Base-by-base conservation (phyloP, 2,329 filamentous ascomycete genomes). In the Aspergillus fischeri region DNA sequence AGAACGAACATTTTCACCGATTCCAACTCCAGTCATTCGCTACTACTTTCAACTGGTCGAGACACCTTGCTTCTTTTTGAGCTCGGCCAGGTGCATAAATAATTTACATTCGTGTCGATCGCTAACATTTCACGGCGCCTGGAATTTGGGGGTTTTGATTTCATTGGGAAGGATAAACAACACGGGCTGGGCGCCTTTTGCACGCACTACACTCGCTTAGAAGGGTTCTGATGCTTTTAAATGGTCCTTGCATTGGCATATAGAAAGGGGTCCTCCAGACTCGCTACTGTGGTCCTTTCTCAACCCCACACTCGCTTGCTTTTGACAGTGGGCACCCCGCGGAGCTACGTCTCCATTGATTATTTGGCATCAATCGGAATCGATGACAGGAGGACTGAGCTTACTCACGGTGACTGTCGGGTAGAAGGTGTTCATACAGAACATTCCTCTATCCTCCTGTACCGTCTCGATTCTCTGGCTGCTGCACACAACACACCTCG, bases 21-120 rank as follows among this genome's bases (percentile, higher is more conserved):
- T 66, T 72, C 68, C 67, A 56, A 68, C 67, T 65, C 54, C 62
- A 64, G 67, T 68, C 69, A 64, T 66, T 73, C 71, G 69, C 67
- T 71, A 66, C 67, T 72, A 65, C 65, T 65, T 66, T 62, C 57
- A 52, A 57, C 61, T 68, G 68, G 63, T 65, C 69, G 65, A 65
- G 69, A 2, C 66, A 60, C 67, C 55, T 63, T 55, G 59, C 63
- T 61, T 61, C 67, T 67, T 58, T 53, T 60, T 68, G 49, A 53
- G 63, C 68, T 69, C 67, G 66, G 63, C 60, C 64, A 65, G 63
- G 55, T 69, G 67, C 63, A 71, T 69, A 70, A 63, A 67, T 52
- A 64, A 63, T 67, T 68, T 64, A 62, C 60, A 65, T 73, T 74
- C 69, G 62, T 72, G 73, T 74, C 73, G 61, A 68, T 75, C 73